Base-by-base conservation (phyloP, 768 basidiomycete genomes). In the Suillus discolor region DNA sequence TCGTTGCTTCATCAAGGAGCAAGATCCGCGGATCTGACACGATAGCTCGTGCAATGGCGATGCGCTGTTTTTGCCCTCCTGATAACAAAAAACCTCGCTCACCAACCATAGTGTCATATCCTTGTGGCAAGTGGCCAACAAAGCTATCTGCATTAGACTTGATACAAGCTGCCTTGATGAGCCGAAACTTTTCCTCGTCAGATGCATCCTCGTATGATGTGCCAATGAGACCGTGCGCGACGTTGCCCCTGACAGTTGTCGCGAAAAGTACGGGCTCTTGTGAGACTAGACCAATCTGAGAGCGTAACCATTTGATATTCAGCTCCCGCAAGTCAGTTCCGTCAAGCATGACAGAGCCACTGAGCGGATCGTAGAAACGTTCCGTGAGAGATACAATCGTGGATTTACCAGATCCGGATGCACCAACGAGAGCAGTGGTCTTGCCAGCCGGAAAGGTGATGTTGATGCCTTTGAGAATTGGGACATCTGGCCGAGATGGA, bases 111-210 rank as follows among this genome's bases (percentile, higher is more conserved):
- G 84, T 85, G 25, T 83, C 82, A 67, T 85, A 85, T 4, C 83
- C 83, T n/a, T 79, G 71, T 3, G 84, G 84, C 18, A 85, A 75
- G 55, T 79, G 79, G 42, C 69, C 66, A 68, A 85, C 81, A 71
- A 85, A 85, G 13, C 78, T 79, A 71, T 85, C 82, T 23, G 84
- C 84, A 67, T 85, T 85, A 23, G 84, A 82, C 69, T 83, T 83
- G 71, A 82, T 71, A 64, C 80, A 82, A 2, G 84, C 84, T 63
- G 80, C 79, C 67, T 81, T 80, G 72, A 85, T 77, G 23, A 83
- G 73, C 61, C 70, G 74, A 36, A 81, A 74, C 75, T 83, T 82
- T 66, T 83, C 81, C 31, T 80, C 83, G 12, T 75, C 71, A 8
- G 77, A 70, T 0, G 76, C 75, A 64, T 82, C 66, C 68, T 85